Base-by-base conservation (phyloP, 1,284 basidiomycete species). In the Malassezia dermatis region DNA sequence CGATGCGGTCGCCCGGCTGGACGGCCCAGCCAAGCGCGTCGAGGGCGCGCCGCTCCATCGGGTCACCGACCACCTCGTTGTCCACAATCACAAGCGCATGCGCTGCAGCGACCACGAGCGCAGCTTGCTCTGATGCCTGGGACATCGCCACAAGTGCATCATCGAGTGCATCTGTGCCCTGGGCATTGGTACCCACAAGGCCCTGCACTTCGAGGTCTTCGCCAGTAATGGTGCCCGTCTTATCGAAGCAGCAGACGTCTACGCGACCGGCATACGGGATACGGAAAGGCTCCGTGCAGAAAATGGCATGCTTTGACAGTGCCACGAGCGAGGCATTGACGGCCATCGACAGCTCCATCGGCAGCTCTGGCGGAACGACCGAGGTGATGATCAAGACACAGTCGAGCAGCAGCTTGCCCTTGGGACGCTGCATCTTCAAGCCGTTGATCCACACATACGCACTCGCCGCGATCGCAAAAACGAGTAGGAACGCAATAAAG, bases 1-100 rank as follows among this genome's bases (percentile, higher is more conserved):
- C 52, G 34, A 55, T 34, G 37, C 59, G 31, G 24, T 60, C 64
- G 80, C 87, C 87, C 76, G 85, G 86, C 34, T 79, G 80, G 19
- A 99, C 76, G 61, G 84, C 83, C 93, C 93, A 98, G 56, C 88
- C 84, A 43, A 98, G 80, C 1, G 89, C 86, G 62, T 90, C 88
- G 15, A 98, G 78, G 0, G 93, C 93, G 0, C 88, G 93, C 78
- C 93, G 93, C 76, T 99, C 93, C 93, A 99, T 99, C 0, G 94
- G 93, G 74, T 99, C 94, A 13, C 93, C 94, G 31, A 98, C 91
- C 32, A 94, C 80, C 4, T 89, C 93, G 69, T 81, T 81, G 46
- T 95, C 90, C 34, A 99, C 81, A 48, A 88, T 81, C 19, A 98
- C 93, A 3, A 99, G 80, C 0, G 94, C 91, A 71, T 99, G 94